Conservation (phyloP, 148 eudicot species). For the Rhododendron vialii region DNA sequence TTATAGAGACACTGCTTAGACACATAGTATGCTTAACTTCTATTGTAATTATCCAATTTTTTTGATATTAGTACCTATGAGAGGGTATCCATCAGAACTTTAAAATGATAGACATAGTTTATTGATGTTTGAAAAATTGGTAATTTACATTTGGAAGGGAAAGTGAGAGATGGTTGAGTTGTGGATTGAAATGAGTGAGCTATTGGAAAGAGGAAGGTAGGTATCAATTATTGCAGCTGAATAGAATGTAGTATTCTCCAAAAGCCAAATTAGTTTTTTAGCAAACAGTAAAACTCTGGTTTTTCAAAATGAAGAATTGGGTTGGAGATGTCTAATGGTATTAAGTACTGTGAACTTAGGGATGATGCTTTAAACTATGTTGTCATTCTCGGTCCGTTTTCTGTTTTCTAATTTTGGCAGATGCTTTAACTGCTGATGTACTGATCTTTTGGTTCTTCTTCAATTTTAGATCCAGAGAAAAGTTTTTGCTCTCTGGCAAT, state of each 20-base stretch:
- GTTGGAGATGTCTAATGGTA: background rate
- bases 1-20: background rate
- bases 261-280: background rate
- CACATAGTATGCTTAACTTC: background rate
- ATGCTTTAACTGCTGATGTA: conserved; percentile 6
- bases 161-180: background rate
- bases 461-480: conserved; percentile 50
- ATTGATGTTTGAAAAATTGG: background rate
- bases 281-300: background rate
- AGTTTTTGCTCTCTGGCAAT: conserved; percentile 69
- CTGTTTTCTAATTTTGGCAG: background rate
- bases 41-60: background rate
- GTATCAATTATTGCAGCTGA: background rate
- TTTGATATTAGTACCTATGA: background rate
- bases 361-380: background rate
- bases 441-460: conserved; percentile 8
- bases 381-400: background rate
- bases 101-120: background rate
- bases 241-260: background rate
- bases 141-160: background rate
- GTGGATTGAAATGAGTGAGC: background rate
- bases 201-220: background rate
- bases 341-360: background rate
- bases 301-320: background rate
- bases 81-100: background rate